Evolutionary conservation across 1,139 yeast species (phyloP).

Genomic region (Lodderomyces margitis): DNA sequence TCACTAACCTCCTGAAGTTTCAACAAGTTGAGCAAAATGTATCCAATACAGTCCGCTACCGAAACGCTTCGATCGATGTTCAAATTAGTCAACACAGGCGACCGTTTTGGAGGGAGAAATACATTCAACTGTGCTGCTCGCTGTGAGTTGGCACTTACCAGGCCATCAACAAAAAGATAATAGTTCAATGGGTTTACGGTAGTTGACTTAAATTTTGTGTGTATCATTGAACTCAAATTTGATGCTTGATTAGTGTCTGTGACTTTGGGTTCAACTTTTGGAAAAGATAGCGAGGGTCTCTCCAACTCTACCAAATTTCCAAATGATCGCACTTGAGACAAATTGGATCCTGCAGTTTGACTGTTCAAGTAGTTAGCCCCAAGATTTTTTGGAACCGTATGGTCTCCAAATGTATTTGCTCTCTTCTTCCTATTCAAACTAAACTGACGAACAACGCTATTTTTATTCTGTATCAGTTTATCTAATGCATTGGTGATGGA

Average conservation of each 20-base stretch:
- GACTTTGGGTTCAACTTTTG: constrained; percentile 21
- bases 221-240: constrained; percentile 42
- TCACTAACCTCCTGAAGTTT: constrained; percentile 21
- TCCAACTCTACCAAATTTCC: constrained; percentile 6
- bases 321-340: constrained; percentile 8
- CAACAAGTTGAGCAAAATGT: constrained; percentile 39
- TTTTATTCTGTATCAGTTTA: neutral
- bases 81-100: constrained; percentile 31
- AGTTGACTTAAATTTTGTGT: constrained; percentile 32
- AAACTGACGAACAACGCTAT: constrained; percentile 4
- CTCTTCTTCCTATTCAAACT: constrained; percentile 19
- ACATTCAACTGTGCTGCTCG: constrained; percentile 30
- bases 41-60: constrained; percentile 67
- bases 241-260: constrained; percentile 16
- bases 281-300: constrained; percentile 21
- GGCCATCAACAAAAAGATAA: constrained; percentile 47
- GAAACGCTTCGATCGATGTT: constrained; percentile 45
- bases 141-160: constrained; percentile 23
- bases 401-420: constrained; percentile 20
- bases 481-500: constrained; percentile 18
- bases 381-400: constrained; percentile 16
- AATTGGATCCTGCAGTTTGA: constrained; percentile 1
- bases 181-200: constrained; percentile 51
- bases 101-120: constrained; percentile 36
- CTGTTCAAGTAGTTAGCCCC: constrained; percentile 10